Base-by-base conservation (phyloP, 805 yeast genomes). In the Starmerella lactis-condensi region DNA sequence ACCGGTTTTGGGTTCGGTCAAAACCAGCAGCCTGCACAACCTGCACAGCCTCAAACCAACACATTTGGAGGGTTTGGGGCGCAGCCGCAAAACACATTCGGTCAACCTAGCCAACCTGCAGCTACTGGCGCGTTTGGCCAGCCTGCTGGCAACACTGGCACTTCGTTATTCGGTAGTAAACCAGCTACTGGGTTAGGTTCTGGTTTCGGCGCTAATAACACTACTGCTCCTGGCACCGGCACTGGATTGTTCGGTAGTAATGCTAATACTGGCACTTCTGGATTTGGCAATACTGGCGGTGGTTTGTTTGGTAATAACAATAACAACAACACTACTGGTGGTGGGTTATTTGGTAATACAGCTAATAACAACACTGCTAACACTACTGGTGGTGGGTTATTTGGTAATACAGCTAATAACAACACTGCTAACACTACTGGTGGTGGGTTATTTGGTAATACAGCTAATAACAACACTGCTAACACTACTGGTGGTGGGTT, bases 321-420 rank as follows among this genome's bases (percentile, higher is more conserved):
- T 23, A 15, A 20, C n/a, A n/a, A 10, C 11, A 15, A 21, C n/a
- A 16, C 5, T 10, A 19, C 8, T 12, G 22, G 12, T 13, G 35
- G 35, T 4, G 29, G 33, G 10, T n/a, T 30, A 4, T 30, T 30
- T 24, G 33, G 33, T 15, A 24, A 24, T 14, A 27, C 18, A 19
- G 5, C 29, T 5, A 8, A 16, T 9, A 11, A 17, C 14, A 10
- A 23, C 18, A 10, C 23, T 21, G n/a, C 26, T 17, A 17, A 7
- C 5, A 15, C n/a, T 16, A 10, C 14, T 22, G 33, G 8, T 14
- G 29, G 17, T 6, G 33, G 26, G 8, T 29, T 16, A 23, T 33
- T 29, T 26, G 29, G 33, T 13, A 24, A 33, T 21, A 23, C 32
- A 7, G 20, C 25, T 11, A 17, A 24, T 17, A 18, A 17, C 17